phyloP scores from a whole-genome alignment of 2,329 filamentous ascomycete species.

The Hymenoscyphus fructigenus region DNA sequence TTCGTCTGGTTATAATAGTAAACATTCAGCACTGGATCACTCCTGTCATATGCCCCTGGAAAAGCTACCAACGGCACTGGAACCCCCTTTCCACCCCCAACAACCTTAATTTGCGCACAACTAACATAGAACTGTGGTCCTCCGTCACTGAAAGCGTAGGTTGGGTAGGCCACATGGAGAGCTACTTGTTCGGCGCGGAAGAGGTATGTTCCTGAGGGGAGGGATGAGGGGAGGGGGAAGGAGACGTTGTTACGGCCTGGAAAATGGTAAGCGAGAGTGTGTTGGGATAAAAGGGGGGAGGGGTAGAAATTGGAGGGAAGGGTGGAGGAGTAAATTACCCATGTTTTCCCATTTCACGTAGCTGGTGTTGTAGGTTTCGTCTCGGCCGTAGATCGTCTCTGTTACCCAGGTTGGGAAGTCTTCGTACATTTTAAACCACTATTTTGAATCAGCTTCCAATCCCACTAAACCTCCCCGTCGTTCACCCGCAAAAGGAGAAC shows the following conservation, averaged over 20 bases:
- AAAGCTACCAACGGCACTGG: background rate
- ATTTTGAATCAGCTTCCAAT: too few species aligned
- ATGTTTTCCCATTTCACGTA: constrained; percentile 2
- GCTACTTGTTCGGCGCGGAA: constrained; percentile 7
- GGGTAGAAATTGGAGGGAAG: background rate
- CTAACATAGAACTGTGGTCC: background rate
- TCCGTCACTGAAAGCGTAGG: background rate
- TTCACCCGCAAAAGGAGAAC: too few species aligned
- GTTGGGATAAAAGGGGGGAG: too few species aligned
- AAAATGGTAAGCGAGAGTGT: background rate
- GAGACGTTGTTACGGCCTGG: background rate
- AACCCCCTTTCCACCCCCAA: background rate
- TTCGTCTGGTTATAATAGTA: background rate
- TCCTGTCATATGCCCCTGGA: background rate
- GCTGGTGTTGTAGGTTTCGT: background rate
- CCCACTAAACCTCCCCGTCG: too few species aligned
- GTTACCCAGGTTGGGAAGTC: constrained; percentile 2
- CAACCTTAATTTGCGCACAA: constrained; percentile 4
- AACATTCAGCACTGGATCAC: background rate
- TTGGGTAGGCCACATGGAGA: background rate
- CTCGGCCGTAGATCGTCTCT: too few species aligned
- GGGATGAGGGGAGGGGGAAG: background rate
- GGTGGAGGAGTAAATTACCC: too few species aligned
- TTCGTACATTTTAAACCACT: constrained; percentile 11
- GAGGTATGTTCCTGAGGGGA: constrained; percentile 3